Base-by-base conservation (phyloP, 2,329 filamentous ascomycete genomes). In the Aspergillus sp. region DNA sequence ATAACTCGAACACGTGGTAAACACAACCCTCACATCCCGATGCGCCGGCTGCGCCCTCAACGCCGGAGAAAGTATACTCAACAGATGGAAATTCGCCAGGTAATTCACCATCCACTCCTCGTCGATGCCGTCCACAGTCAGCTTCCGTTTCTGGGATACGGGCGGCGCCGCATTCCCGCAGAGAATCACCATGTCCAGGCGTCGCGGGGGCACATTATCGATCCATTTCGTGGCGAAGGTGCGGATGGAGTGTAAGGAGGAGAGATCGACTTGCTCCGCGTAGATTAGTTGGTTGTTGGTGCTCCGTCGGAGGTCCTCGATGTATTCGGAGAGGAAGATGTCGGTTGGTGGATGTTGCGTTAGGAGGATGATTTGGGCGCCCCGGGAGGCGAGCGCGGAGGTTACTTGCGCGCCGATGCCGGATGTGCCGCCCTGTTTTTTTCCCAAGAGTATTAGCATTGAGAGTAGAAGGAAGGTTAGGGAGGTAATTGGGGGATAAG, bases 161-260 rank as follows among this genome's bases (percentile, higher is more conserved):
- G 90, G 10, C 84, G 84, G 2, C 66, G 92, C 80, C 0, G 89
- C 89, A 48, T 90, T 90, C 8, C 89, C 95, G 75, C 92, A 96
- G 17, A 99, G 83, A 19, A 99, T 85, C 50, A 99, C 81, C 87
- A 94, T 93, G 75, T 99, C 95, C 6, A 99, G 81, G 51, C 96
- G 84, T 59, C 96, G 84, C 8, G 93, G 91, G 2, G 95, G 94
- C 21, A 90, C 86, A 75, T 97, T 98, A 76, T 99, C 94, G 66
- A 99, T 92, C 94, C 96, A 99, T 80, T 92, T 94, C 0, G 95
- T 99, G 11, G 95, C 95, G 74, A 99, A 99, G 64, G 88, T 84
- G 41, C 95, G 90, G 68, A 99, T 89, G 75, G 91, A 96, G 75
- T 96, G 87, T n/a, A 99, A 82, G 15, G 90, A 94, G 11, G 89